Conservation (phyloP, 2,329 filamentous ascomycete species). For the Kalmusia sp. region DNA sequence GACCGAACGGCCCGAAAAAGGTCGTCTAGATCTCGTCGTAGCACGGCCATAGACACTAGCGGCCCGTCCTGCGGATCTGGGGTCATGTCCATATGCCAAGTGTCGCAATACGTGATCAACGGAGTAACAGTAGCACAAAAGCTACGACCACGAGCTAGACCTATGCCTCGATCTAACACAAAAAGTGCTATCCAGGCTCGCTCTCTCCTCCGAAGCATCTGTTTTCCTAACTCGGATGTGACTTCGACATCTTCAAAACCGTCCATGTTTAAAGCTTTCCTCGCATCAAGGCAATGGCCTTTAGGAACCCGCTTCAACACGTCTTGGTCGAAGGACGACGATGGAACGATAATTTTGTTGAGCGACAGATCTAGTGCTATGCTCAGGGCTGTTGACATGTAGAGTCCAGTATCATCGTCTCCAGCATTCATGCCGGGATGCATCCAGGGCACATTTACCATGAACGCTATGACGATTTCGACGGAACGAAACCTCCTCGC, state of each 20-base stretch:
- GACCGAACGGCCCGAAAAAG: conserved; percentile 65
- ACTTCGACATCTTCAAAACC: conserved; percentile 71
- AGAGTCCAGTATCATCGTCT: conserved; percentile 76
- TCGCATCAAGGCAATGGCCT: conserved; percentile 73
- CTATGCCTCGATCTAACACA: conserved; percentile 76
- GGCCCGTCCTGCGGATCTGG: conserved; percentile 73
- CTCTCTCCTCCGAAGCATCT: conserved; percentile 70
- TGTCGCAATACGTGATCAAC: conserved; percentile 71
- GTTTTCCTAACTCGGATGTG: conserved; percentile 64
- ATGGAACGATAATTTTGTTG: conserved; percentile 71
- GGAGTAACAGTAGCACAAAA: conserved; percentile 73
- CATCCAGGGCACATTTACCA: conserved; percentile 81
- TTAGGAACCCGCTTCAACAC: conserved; percentile 61
- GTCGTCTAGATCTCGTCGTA: conserved; percentile 70
- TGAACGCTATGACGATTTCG: conserved; percentile 76
- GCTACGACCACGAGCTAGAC: conserved; percentile 71
- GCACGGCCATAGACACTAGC: conserved; percentile 74
- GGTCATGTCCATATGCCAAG: conserved; percentile 70
- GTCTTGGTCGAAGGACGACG: conserved; percentile 55
- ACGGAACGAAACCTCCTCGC: conserved; percentile 70
- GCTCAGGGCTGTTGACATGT: conserved; percentile 72
- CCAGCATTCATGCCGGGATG: conserved; percentile 69
- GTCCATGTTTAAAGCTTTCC: conserved; percentile 70
- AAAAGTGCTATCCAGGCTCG: conserved; percentile 75
- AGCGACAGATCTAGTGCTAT: conserved; percentile 73